Conservation (phyloP, 2,329 filamentous ascomycete species). For the Pestalotiopsis sp. region DNA sequence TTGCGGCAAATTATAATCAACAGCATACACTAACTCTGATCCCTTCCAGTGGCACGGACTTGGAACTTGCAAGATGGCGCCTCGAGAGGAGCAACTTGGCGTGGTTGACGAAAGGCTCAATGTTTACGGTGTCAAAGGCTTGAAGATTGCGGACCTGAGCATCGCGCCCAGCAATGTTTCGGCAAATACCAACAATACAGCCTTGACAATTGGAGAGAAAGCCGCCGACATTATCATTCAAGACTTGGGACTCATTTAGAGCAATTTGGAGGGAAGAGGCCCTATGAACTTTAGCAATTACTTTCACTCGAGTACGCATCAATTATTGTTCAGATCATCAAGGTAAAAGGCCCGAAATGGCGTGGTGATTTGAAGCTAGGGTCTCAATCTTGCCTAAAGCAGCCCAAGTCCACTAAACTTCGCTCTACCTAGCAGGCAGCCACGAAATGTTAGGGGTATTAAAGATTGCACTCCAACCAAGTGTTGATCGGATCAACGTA, state of each 20-base stretch:
- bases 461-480: background rate
- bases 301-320: too few relatives aligned
- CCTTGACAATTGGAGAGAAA: slow-evolving; percentile 48
- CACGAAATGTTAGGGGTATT: background rate
- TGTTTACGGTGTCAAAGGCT: slow-evolving; percentile 38
- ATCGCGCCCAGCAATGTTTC: slow-evolving; percentile 34
- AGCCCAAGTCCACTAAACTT: too few relatives aligned
- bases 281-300: too few relatives aligned
- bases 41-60: slow-evolving; percentile 33
- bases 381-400: too few relatives aligned
- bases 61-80: slow-evolving; percentile 31
- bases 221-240: slow-evolving; percentile 38
- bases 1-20: background rate
- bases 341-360: too few relatives aligned
- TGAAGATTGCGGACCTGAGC: slow-evolving; percentile 39
- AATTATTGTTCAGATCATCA: too few relatives aligned
- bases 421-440: background rate
- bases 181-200: slow-evolving; percentile 48
- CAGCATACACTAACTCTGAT: background rate
- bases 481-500: background rate
- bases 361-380: too few relatives aligned
- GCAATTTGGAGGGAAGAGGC: too few relatives aligned
- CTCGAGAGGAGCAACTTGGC: slow-evolving; percentile 33
- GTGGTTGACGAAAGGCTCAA: slow-evolving; percentile 40
- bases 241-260: slow-evolving; percentile 27